Evolutionary conservation across 2,329 filamentous ascomycete species (phyloP), one percentile per base, ranked within the genome.

Genomic region (Dactylonectria estremocensis): DNA sequence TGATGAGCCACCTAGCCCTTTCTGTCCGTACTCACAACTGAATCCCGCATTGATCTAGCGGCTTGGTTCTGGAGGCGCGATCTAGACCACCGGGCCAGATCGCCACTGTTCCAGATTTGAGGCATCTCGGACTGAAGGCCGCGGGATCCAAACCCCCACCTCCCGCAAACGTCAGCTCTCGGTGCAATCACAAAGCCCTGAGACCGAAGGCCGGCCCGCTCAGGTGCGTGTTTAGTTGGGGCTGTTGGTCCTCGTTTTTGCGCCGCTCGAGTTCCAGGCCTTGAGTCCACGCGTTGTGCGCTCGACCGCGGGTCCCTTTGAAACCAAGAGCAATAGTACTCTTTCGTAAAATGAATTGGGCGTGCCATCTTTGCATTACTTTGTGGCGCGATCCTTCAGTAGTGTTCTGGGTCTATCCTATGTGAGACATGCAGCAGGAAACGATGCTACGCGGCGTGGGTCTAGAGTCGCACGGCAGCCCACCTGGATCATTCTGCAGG

Each of bases 191-290:
- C 16, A 49, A 57, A 7, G 16, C 18, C 40, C 28, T 43, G 22
- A 22, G 18, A 35, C 8, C 20, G 9, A 18, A 53, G n/a, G 50
- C 11, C 18, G 52, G 45, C 63, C 57, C 63, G 52, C 57, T 35
- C 18, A n/a, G 20, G 18, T 28, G 43, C 49, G 18, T 53, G 31
- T 28, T 49, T 22, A 50, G 40, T n/a, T 43, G 14, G 49, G 20
- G 14, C 33, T 46, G 49, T 33, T 54, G 50, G 63, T 49, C 50
- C 52, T 28, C 18, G 28, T 56, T 35, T 46, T 54, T 52, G 43
- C 50, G 52, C 43, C 37, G 35, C 24, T 61, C 31, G 22, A 57
- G 18, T 45, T 61, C 57, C 35, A 66, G 52, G 48, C 57, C 50
- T 43, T 35, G 48, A 35, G 40, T 52, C 55, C 48, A 54, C 48